phyloP scores from a whole-genome alignment of 148 eudicot genomes.

The Mesembryanthemum crystallinum region DNA sequence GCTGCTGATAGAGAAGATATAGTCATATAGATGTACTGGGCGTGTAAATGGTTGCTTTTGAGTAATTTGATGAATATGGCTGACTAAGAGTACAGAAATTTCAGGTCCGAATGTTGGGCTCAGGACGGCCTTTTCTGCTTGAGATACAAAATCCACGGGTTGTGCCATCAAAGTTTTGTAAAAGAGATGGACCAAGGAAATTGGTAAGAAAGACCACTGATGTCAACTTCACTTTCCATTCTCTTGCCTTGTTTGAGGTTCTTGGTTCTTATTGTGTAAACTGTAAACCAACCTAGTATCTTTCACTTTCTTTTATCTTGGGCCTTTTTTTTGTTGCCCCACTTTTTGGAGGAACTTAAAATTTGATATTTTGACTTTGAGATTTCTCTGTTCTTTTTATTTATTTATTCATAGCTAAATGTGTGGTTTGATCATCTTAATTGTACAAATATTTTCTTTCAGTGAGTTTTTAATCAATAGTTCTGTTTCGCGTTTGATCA shows the following conservation, averaged over 20 bases:
- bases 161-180: constrained; percentile 55
- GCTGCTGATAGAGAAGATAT: constrained; percentile 99
- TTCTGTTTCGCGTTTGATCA: no score
- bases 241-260: not conserved
- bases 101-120: constrained; percentile 97
- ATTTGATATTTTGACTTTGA: no score
- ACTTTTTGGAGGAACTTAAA: no score
- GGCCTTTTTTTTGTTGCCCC: not conserved
- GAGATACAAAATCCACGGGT: constrained; percentile 88
- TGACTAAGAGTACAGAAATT: constrained; percentile 21
- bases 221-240: not conserved
- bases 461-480: no score
- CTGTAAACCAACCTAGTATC: no score
- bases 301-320: not conserved
- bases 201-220: constrained; percentile 42
- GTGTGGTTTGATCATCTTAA: no score
- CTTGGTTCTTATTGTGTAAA: not conserved
- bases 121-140: constrained; percentile 89
- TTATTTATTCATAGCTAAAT: no score
- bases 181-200: constrained; percentile 68
- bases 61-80: constrained; percentile 6
- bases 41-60: constrained; percentile 28
- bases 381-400: no score
- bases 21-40: constrained; percentile 82
- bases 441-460: no score